These are phyloP conservation scores for Talaromyces adpressus DNA, from an alignment of 495 filamentous ascomycete genomes.

Conservation along the genomic window DNA sequence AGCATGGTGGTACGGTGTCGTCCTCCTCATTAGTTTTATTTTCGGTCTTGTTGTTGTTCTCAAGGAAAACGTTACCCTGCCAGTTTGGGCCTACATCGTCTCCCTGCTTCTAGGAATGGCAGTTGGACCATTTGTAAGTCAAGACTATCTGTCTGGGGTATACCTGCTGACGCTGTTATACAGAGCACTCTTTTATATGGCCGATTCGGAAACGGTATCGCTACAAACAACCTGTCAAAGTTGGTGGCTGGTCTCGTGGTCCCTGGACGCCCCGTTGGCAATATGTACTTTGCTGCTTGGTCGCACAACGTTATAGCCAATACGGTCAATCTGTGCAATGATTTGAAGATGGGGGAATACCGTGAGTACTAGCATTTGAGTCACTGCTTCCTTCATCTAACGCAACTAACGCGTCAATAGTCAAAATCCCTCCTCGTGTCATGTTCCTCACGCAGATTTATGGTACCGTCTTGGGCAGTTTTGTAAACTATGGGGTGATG, in stretches of 20 bases:
- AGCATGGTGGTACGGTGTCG: conserved; percentile 45
- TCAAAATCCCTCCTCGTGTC: conserved; percentile 36
- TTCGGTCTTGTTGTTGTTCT: conserved; percentile 41
- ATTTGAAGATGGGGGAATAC: conserved; percentile 33
- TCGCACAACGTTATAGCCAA: conserved; percentile 29
- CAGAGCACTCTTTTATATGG: conserved; percentile 26
- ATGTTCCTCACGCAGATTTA: conserved; percentile 35
- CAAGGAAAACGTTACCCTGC: conserved; percentile 42
- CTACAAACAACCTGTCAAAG: conserved; percentile 33
- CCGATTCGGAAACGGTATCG: conserved; percentile 29
- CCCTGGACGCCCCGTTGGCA: conserved; percentile 38
- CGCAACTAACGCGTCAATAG: conserved; percentile 10
- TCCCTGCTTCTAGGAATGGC: conserved; percentile 24
- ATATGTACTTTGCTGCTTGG: conserved; percentile 21
- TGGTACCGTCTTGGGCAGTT: conserved; percentile 32
- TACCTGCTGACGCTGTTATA: not conserved
- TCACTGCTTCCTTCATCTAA: not conserved
- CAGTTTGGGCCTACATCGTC: conserved; percentile 50
- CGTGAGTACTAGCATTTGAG: conserved; percentile 13
- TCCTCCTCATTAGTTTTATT: conserved; percentile 40
- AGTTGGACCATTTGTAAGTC: conserved; percentile 27
- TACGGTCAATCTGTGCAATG: conserved; percentile 28
- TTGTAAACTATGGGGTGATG: conserved; percentile 38
- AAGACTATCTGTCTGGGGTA: too few relatives aligned
- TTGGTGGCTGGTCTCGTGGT: conserved; percentile 30